phyloP scores from a whole-genome alignment of 1,284 basidiomycete genomes.

The Malassezia nana region DNA sequence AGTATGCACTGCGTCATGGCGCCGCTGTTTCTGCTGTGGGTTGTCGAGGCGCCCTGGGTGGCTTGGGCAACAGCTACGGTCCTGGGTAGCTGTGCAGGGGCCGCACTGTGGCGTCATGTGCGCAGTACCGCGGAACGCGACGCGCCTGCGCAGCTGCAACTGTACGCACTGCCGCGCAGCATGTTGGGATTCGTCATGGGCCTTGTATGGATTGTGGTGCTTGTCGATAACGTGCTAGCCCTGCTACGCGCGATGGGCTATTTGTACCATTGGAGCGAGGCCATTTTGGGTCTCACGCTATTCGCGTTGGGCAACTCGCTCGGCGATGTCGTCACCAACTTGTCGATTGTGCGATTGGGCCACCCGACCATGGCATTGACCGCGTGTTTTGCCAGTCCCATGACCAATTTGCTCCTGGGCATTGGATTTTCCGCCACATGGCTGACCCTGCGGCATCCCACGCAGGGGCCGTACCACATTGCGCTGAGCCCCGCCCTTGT shows the following conservation, averaged over 20 bases:
- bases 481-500: conserved; percentile 3
- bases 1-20: conserved; percentile 29
- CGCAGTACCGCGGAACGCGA: conserved; percentile 20
- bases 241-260: conserved; percentile 68
- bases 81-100: conserved; percentile 14
- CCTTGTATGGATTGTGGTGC: conserved; percentile 44
- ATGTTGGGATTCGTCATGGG: conserved; percentile 35
- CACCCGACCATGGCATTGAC: conserved; percentile 57
- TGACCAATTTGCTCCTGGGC: conserved; percentile 92
- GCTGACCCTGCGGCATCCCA: conserved; percentile 10
- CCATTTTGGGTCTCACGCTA: conserved; percentile 88
- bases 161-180: conserved; percentile 24
- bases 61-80: conserved; percentile 17
- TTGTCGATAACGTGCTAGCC: conserved; percentile 42
- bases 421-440: conserved; percentile 63
- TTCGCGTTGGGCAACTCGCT: conserved; percentile 93
- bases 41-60: conserved; percentile 20
- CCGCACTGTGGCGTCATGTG: conserved; percentile 18
- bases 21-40: conserved; percentile 35
- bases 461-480: conserved; percentile 4
- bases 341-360: conserved; percentile 56
- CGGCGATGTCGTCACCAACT: conserved; percentile 91
- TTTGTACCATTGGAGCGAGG: conserved; percentile 89
- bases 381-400: conserved; percentile 84
- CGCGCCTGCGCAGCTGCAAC: conserved; percentile 8